phyloP scores from a whole-genome alignment of 805 yeast species.

The Tetrapisispora arboricola region DNA sequence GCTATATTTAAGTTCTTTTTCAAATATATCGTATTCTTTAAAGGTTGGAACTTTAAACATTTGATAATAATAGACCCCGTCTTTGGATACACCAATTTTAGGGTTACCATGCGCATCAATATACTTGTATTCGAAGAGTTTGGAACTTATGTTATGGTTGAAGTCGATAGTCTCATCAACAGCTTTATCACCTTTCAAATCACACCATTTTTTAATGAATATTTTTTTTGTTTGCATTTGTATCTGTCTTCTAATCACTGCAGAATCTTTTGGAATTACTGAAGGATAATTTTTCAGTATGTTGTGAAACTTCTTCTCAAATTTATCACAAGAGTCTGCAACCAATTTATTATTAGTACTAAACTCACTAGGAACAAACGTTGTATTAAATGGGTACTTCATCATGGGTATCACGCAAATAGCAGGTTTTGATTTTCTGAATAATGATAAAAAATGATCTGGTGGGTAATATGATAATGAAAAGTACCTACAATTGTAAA shows the following conservation, averaged over 20 bases:
- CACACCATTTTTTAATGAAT: conserved; percentile 20
- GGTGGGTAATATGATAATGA: conserved; percentile 21
- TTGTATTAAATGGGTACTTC: conserved; percentile 12
- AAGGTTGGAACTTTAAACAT: conserved; percentile 16
- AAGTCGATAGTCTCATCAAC: conserved; percentile 7
- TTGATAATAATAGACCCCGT: conserved; percentile 23
- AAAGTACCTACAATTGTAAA: conserved; percentile 18
- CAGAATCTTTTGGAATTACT: conserved; percentile 18
- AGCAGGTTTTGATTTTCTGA: conserved; percentile 25
- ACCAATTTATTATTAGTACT: not conserved
- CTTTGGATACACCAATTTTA: conserved; percentile 20
- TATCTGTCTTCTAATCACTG: conserved; percentile 17
- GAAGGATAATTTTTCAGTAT: conserved; percentile 4
- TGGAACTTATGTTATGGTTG: not conserved
- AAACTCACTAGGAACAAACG: not conserved
- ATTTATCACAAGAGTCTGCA: not conserved
- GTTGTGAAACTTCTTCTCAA: not conserved
- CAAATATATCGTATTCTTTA: conserved; percentile 9
- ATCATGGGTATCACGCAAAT: conserved; percentile 13
- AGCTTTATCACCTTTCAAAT: conserved; percentile 14
- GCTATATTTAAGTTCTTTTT: conserved; percentile 10
- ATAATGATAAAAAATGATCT: conserved; percentile 20
- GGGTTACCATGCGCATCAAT: conserved; percentile 9
- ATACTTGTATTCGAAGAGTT: not conserved
- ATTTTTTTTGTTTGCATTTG: conserved; percentile 9